phyloP scores from a whole-genome alignment of 2,329 filamentous ascomycete genomes.

The Coleophoma cylindrospora region DNA sequence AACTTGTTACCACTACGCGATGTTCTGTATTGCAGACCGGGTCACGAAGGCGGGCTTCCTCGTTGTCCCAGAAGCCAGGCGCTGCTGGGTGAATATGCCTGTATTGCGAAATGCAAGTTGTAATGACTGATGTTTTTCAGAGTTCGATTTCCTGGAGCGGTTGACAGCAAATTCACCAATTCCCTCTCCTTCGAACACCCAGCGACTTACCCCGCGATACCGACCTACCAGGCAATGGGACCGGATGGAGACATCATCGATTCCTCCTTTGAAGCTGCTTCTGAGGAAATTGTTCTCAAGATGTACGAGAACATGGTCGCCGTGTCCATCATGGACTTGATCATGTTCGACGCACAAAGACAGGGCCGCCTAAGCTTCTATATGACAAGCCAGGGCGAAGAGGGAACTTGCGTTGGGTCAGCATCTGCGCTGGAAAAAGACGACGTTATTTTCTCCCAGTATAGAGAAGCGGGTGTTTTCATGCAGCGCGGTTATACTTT shows the following conservation, averaged over 20 bases:
- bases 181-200: conserved; percentile 73
- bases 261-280: conserved; percentile 54
- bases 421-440: conserved; percentile 77
- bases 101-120: not conserved
- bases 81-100: conserved; percentile 16
- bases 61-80: conserved; percentile 21
- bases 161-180: conserved; percentile 89
- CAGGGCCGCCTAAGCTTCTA: conserved; percentile 69
- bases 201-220: conserved; percentile 67
- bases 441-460: conserved; percentile 92
- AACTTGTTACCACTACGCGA: not conserved
- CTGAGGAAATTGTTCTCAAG: conserved; percentile 18
- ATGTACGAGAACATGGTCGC: conserved; percentile 55
- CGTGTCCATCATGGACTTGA: conserved; percentile 83
- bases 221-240: conserved; percentile 88
- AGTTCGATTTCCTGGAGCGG: conserved; percentile 74
- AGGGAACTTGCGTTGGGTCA: conserved; percentile 87
- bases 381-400: conserved; percentile 62
- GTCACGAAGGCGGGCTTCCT: conserved; percentile 19
- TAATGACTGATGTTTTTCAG: conserved; percentile 39
- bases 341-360: conserved; percentile 97
- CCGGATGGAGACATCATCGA: conserved; percentile 84
- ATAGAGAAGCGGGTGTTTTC: conserved; percentile 89
- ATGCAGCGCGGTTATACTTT: conserved; percentile 82
- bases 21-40: not conserved